These are phyloP conservation scores for Fusarium napiforme DNA, from an alignment of 2,329 filamentous ascomycete species.

Conservation along the genomic window DNA sequence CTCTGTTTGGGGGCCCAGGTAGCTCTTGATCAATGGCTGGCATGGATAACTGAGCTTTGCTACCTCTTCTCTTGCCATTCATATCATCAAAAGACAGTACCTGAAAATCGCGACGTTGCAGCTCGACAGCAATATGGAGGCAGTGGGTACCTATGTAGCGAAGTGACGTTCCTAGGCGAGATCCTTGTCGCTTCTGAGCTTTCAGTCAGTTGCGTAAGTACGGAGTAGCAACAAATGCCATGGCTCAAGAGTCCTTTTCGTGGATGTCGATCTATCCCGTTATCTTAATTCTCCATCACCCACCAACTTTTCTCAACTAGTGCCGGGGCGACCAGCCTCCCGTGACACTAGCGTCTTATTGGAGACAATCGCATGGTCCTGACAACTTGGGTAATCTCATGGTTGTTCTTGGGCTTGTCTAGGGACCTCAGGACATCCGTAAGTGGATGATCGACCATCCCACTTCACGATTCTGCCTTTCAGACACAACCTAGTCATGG, in stretches of 20 bases:
- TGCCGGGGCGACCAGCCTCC: constrained; percentile 41
- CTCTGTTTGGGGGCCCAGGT: background rate
- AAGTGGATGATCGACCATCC: constrained; percentile 27
- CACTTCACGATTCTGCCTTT: constrained; percentile 27
- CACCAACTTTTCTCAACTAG: constrained; percentile 28
- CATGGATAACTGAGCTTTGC: background rate
- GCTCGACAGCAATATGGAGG: background rate
- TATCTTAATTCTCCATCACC: constrained; percentile 28
- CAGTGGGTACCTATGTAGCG: background rate
- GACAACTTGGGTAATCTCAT: constrained; percentile 34
- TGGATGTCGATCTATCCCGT: constrained; percentile 37
- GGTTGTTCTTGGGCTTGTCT: constrained; percentile 24
- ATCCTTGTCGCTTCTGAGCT: constrained; percentile 3
- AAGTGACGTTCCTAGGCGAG: constrained; percentile 2
- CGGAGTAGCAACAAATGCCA: constrained; percentile 16
- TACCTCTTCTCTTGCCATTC: constrained; percentile 1
- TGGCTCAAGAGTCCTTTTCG: constrained; percentile 16
- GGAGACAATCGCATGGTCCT: constrained; percentile 22
- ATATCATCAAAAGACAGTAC: background rate
- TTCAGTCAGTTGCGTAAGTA: constrained; percentile 1
- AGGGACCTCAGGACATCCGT: constrained; percentile 16
- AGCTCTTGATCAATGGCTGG: background rate
- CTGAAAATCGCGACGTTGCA: constrained; percentile 5
- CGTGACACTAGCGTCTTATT: constrained; percentile 41
- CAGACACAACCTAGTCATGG: constrained; percentile 9